Evolutionary conservation across 495 filamentous ascomycete genomes (phyloP), one percentile per base, ranked within the genome.

Genomic region (Rhypophila decipiens): DNA sequence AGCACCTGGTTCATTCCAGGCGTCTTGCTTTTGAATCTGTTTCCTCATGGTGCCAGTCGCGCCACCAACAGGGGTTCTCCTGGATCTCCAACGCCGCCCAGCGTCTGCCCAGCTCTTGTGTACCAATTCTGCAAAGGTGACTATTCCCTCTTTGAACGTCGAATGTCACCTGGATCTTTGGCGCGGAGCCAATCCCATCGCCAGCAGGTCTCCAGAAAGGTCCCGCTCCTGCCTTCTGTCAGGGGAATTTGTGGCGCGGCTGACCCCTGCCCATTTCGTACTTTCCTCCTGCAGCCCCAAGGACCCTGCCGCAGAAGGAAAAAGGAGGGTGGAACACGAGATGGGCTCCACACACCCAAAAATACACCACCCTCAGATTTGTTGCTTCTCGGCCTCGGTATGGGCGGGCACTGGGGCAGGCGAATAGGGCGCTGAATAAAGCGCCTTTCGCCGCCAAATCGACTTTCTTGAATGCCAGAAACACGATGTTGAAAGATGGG

Each of bases 191-290:
- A 47, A 47, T 47, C 44, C 21, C 18, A 12, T 45, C 4, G 22
- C 8, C 10, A 10, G 17, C n/a, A 3, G 34, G 20, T n/a, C 13
- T 27, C 9, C 2, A 4, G 15, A 20, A 10, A 29, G 19, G 43
- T n/a, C n/a, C n/a, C n/a, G n/a, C n/a, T n/a, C n/a, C n/a, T n/a
- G n/a, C n/a, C 12, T 12, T 8, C 24, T 45, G 19, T 38, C 23
- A 24, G 39, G 17, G 19, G 33, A 37, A 46, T 40, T 31, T 51
- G 49, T 51, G 49, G 49, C 49, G 42, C 49, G 40, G 37, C 38
- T 39, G 4, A 36, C 42, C 35, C 49, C 20, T 18, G 7, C 18
- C 19, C 20, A 18, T 5, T 37, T 13, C 27, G 13, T n/a, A n/a
- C n/a, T n/a, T n/a, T n/a, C n/a, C n/a, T 31, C 27, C 27, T 31